phyloP scores from a whole-genome alignment of 495 filamentous ascomycete species.

The Hypoxylon intermedium region DNA sequence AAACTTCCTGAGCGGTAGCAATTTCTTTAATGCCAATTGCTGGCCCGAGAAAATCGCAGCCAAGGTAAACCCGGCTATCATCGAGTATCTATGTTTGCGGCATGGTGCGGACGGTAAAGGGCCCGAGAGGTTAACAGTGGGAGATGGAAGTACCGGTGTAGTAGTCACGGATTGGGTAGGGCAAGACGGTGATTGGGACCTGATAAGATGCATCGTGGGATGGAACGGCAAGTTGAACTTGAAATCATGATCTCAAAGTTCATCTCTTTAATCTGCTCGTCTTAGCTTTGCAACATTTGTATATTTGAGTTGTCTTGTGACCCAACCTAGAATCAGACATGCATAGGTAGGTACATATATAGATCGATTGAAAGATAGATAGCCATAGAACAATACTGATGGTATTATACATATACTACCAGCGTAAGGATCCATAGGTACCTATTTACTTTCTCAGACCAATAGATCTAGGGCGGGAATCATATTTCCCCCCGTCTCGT shows the following conservation, averaged over 20 bases:
- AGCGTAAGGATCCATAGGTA: too few relatives aligned
- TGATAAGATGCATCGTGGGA: slow-evolving; percentile 85
- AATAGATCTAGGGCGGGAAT: too few relatives aligned
- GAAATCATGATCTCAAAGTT: slow-evolving; percentile 32
- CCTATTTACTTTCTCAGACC: too few relatives aligned
- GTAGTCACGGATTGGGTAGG: slow-evolving; percentile 96
- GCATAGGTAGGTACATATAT: too few relatives aligned
- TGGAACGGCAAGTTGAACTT: slow-evolving; percentile 83
- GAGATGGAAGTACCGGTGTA: slow-evolving; percentile 87
- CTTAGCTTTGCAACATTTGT: background rate
- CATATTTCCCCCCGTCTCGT: too few relatives aligned
- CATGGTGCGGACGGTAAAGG: slow-evolving; percentile 62
- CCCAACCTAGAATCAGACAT: too few relatives aligned
- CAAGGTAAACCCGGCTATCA: slow-evolving; percentile 88
- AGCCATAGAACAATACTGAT: too few relatives aligned
- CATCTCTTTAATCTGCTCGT: background rate
- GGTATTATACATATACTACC: too few relatives aligned
- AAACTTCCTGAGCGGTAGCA: slow-evolving; percentile 89
- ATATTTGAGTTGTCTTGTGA: too few relatives aligned
- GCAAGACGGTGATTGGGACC: slow-evolving; percentile 87
- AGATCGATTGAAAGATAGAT: too few relatives aligned
- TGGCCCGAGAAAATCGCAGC: slow-evolving; percentile 96
- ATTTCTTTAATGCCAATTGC: slow-evolving; percentile 88
- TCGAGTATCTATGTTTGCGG: slow-evolving; percentile 76
- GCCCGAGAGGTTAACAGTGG: slow-evolving; percentile 52